Base-by-base conservation (phyloP, 176 grass and related monocot genomes). In the Rhynchospora tenuis region DNA sequence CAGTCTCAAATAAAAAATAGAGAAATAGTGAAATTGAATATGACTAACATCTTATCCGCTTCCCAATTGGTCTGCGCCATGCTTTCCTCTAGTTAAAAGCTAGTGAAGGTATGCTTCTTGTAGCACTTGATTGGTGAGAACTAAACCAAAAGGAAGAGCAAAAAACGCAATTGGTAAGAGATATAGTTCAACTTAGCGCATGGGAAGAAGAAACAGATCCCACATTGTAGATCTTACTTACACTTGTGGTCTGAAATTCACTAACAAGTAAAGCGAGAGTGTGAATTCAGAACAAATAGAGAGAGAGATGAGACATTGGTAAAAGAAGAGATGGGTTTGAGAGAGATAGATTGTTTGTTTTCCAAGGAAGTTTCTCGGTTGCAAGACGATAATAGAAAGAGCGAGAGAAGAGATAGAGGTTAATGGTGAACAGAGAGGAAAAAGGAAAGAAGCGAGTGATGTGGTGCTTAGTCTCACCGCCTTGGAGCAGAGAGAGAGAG, bases 21-120 rank as follows among this genome's bases (percentile, higher is more conserved):
- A 7, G 61, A 70, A 84, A 50, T 33, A 13, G 15, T 44, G 15
- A 61, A 75, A 54, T 55, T 76, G 47, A 69, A 17, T 48, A 50
- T 47, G 17, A 42, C 90, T 91, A 75, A 97, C 95, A 97, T 97
- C 88, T 97, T 94, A 94, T 97, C 95, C 31, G 95, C 95, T 84
- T 97, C 95, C 95, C 95, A 97, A 64, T 97, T 94, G 87, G 91
- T 97, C 87, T 94, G 95, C 83, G 95, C 95, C 95, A 97, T 97
- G 42, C 80, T 91, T 79, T 55, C 15, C 59, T 65, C 44, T 9
- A 82, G 26, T 28, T 52, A 60, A 82, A 27, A 22, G 16, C n/a
- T 19, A 12, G 45, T 29, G 4, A 33, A 82, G 46, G 43, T 58
- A 73, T 28, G 22, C 10, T n/a, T 67, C 12, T 70, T 69, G 47